Evolutionary conservation across 352 stramenopile species (phyloP).

Genomic region (Peronospora farinosa): DNA sequence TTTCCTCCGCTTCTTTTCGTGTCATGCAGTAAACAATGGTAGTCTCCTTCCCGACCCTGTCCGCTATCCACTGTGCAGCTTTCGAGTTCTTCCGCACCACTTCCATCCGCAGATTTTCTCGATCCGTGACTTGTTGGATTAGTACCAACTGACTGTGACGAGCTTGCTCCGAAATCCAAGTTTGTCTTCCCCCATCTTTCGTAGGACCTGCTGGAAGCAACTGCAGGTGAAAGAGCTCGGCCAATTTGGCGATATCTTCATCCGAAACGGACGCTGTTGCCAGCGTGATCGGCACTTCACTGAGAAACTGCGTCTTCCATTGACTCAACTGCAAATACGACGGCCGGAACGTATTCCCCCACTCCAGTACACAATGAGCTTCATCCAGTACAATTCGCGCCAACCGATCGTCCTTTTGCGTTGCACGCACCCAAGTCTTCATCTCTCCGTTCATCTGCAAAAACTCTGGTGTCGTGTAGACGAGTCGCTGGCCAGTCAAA

Average conservation of each 20-base stretch:
- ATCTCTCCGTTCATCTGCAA: conserved; percentile 61
- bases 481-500: conserved; percentile 38
- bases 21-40: conserved; percentile 77
- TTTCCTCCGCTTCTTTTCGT: conserved; percentile 55
- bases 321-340: conserved; percentile 60
- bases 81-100: conserved; percentile 41
- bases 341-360: conserved; percentile 69
- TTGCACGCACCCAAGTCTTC: conserved; percentile 32
- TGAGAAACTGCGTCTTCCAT: conserved; percentile 44
- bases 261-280: conserved; percentile 65
- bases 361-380: conserved; percentile 75
- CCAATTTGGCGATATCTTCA: conserved; percentile 49
- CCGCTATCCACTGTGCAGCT: conserved; percentile 27
- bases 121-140: conserved; percentile 59
- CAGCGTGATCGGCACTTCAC: conserved; percentile 54
- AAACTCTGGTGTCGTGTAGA: conserved; percentile 83
- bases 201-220: conserved; percentile 10
- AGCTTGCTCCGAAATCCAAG: neutral
- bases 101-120: conserved; percentile 55
- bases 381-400: conserved; percentile 69
- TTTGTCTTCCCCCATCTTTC: neutral
- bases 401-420: conserved; percentile 24
- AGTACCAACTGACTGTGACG: conserved; percentile 37
- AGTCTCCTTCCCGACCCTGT: conserved; percentile 25
- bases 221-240: conserved; percentile 44